Base-by-base conservation (phyloP, 805 yeast genomes). In the Maudiozyma saulgeensis region DNA sequence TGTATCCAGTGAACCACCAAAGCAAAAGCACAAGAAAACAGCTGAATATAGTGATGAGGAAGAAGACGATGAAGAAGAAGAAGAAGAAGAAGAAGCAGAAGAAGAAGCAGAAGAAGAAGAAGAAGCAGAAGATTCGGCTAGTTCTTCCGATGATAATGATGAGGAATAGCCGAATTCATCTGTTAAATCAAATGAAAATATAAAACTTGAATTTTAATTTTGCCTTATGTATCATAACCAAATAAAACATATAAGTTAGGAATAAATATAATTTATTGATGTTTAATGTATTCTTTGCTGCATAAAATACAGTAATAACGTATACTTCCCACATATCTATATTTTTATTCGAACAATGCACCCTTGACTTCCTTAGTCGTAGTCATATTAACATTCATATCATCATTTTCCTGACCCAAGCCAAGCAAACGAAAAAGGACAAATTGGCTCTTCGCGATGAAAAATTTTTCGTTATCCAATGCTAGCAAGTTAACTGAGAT, bases 1-100 rank as follows among this genome's bases (percentile, higher is more conserved):
- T 19, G 83, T 78, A 3, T 68, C 79, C 5, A 80, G 80, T 55
- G 81, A 73, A 55, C 53, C 71, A 19, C 64, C 64, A 25, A 56
- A 47, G 9, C 42, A 46, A 16, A 28, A 26, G 11, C 23, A 32
- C 13, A 41, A 39, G 41, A 39, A 2, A 39, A 23, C 42, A 13
- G 19, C 38, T 15, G 18, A 41, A 12, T 32, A 26, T 15, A 45
- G 48, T 18, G 52, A 42, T 26, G 39, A 41, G 6, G 50, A 47
- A 15, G 45, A 44, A 1, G 51, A 44, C 6, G 57, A 43, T 11
- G 18, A 26, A 3, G 47, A 45, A 25, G 48, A 39, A 34, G 53
- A 50, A n/a, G 52, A 47, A n/a, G 46, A 41, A 21, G 38, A 21
- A 12, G 46, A 44, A 15, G 49, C 21, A 2, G 50, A 37, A n/a